These are phyloP conservation scores for Erythrophleum fordii DNA, from an alignment of 306 rosid genomes.

Conservation along the genomic window DNA sequence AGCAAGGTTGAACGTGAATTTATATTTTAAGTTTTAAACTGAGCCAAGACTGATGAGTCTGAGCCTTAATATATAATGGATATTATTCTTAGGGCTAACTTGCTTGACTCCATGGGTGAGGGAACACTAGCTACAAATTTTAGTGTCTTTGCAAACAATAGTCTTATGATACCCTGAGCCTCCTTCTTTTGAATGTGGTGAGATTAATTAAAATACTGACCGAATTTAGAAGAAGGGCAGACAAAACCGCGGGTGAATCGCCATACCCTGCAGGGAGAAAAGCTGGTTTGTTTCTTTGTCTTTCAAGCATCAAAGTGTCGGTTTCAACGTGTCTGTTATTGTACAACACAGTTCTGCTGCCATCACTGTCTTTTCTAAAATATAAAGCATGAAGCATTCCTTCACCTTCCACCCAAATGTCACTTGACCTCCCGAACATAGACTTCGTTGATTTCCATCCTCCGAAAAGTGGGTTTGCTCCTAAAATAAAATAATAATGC, in stretches of 20 bases:
- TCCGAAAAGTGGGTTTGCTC: conserved; percentile 79
- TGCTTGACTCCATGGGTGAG: no score
- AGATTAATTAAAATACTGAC: conserved; percentile 40
- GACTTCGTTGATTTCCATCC: conserved; percentile 70
- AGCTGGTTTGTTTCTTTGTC: conserved; percentile 55
- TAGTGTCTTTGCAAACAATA: no score
- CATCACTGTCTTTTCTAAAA: conserved; percentile 39
- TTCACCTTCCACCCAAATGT: conserved; percentile 84
- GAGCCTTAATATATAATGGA: no score
- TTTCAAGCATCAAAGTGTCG: conserved; percentile 61
- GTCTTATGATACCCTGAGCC: no score
- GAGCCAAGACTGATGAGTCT: no score
- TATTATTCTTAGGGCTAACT: no score
- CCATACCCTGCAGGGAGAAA: conserved; percentile 69
- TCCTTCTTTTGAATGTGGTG: neutral
- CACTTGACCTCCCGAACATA: conserved; percentile 60
- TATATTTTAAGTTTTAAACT: no score
- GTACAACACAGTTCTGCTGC: conserved; percentile 54
- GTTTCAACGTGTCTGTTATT: conserved; percentile 69
- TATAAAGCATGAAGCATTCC: conserved; percentile 83
- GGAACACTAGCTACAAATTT: no score
- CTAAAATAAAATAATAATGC: conserved; percentile 31
- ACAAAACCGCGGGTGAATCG: conserved; percentile 56
- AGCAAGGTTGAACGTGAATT: no score
- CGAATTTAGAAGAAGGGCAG: conserved; percentile 63